These are phyloP conservation scores for Spathaspora hagerdaliae DNA, from an alignment of 805 yeast species.

Conservation along the genomic window DNA sequence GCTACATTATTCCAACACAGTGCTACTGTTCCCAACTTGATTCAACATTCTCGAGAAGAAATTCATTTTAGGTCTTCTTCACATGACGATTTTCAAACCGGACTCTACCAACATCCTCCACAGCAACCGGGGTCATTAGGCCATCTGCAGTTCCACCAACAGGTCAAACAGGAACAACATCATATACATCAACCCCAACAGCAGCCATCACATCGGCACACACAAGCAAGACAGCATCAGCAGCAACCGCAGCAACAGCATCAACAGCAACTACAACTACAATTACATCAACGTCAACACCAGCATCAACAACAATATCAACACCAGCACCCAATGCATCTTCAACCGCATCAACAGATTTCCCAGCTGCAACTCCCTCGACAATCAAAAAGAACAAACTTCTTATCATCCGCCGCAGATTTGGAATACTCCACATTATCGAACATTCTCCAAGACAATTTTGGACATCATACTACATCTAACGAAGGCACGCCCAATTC, in stretches of 20 bases:
- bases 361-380: neutral
- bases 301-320: neutral
- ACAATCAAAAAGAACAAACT: constrained; percentile 36
- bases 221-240: neutral
- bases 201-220: neutral
- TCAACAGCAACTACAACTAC: constrained; percentile 1
- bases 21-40: constrained; percentile 4
- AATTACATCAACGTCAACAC: constrained; percentile 5
- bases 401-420: constrained; percentile 68
- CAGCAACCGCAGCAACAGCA: neutral
- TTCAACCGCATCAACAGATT: constrained; percentile 3
- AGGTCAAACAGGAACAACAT: neutral
- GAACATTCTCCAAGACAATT: constrained; percentile 53
- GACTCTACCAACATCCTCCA: neutral
- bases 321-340: neutral
- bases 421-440: constrained; percentile 69
- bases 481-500: constrained; percentile 38
- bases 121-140: neutral
- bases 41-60: neutral
- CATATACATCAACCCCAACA: neutral
- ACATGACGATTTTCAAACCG: constrained; percentile 3
- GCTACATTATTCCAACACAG: constrained; percentile 14
- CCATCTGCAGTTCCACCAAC: neutral
- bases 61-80: neutral
- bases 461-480: constrained; percentile 26